Evolutionary conservation across 2,329 filamentous ascomycete species (phyloP).

Genomic region (Sporothrix brunneoviolacea): DNA sequence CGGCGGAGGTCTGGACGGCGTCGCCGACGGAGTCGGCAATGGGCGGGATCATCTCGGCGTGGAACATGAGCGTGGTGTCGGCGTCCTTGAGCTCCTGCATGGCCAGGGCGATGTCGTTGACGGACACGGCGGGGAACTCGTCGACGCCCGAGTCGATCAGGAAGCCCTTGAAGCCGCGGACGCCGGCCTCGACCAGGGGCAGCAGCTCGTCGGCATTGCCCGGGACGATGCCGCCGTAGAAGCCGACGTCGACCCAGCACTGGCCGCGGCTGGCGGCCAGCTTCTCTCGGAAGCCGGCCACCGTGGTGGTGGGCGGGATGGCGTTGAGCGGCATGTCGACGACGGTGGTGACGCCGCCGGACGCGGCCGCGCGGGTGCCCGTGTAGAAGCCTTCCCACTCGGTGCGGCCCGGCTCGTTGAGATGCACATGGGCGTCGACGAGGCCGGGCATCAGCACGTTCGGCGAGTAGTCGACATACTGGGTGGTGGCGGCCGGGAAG

Average conservation of each 20-base stretch:
- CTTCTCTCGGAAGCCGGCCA: slow-evolving; percentile 77
- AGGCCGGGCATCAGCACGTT: slow-evolving; percentile 81
- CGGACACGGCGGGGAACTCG: slow-evolving; percentile 88
- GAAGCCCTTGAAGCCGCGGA: slow-evolving; percentile 95
- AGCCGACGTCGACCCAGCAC: slow-evolving; percentile 98
- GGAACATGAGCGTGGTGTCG: slow-evolving; percentile 94
- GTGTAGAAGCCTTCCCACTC: slow-evolving; percentile 99
- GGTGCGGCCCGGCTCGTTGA: slow-evolving; percentile 92
- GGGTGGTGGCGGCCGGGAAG: slow-evolving; percentile 63
- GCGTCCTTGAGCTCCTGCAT: slow-evolving; percentile 74
- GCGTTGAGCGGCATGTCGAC: slow-evolving; percentile 97
- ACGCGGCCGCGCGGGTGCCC: slow-evolving; percentile 86
- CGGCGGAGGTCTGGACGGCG: slow-evolving; percentile 58
- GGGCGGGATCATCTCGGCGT: slow-evolving; percentile 96
- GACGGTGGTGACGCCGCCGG: slow-evolving; percentile 92
- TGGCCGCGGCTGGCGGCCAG: slow-evolving; percentile 74
- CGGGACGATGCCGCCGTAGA: slow-evolving; percentile 91
- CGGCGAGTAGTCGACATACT: slow-evolving; percentile 79
- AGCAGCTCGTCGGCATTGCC: slow-evolving; percentile 77
- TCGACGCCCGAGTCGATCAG: slow-evolving; percentile 95
- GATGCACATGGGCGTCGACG: slow-evolving; percentile 94
- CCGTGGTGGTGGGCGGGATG: slow-evolving; percentile 90
- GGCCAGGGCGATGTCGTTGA: slow-evolving; percentile 68
- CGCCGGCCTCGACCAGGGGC: slow-evolving; percentile 74
- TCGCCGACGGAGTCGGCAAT: slow-evolving; percentile 74